Percentiles rank a stretch among this genome's conserved stretches.
These are phyloP conservation scores for Beauveria scarabaeidicola DNA, from an alignment of 2,329 filamentous ascomycete species.

Conservation along the genomic window DNA sequence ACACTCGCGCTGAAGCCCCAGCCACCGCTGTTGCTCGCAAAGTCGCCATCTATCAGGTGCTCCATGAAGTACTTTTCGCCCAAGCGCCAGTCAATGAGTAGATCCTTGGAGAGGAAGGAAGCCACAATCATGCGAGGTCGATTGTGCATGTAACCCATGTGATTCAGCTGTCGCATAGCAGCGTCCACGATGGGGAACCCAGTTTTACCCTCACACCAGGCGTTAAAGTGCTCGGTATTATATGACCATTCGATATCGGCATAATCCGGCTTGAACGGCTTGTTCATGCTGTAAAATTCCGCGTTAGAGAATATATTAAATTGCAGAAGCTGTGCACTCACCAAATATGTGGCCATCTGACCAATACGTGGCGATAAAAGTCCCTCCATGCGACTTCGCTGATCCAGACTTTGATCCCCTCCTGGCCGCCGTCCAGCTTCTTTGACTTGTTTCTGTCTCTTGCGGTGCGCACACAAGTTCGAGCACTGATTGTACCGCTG, in stretches of 20 bases:
- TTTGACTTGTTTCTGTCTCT: slow-evolving; percentile 53
- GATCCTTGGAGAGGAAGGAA: slow-evolving; percentile 71
- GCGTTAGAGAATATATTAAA: not conserved
- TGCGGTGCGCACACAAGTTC: slow-evolving; percentile 58
- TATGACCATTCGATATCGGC: slow-evolving; percentile 79
- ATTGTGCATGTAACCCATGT: slow-evolving; percentile 74
- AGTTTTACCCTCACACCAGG: slow-evolving; percentile 67
- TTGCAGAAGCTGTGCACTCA: slow-evolving; percentile 25
- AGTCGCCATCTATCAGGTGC: slow-evolving; percentile 68
- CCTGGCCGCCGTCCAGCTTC: slow-evolving; percentile 56
- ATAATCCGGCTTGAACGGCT: slow-evolving; percentile 70
- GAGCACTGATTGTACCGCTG: slow-evolving; percentile 57
- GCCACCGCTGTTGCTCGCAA: slow-evolving; percentile 65
- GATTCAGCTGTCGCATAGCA: slow-evolving; percentile 68
- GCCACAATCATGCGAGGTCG: slow-evolving; percentile 77
- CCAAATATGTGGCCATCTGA: slow-evolving; percentile 78
- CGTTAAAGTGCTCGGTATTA: slow-evolving; percentile 55
- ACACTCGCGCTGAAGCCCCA: slow-evolving; percentile 53
- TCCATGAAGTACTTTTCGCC: slow-evolving; percentile 81
- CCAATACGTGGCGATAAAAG: slow-evolving; percentile 80
- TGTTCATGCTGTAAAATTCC: slow-evolving; percentile 39
- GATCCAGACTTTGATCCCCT: slow-evolving; percentile 66
- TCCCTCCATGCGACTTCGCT: slow-evolving; percentile 80
- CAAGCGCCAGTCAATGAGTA: slow-evolving; percentile 75
- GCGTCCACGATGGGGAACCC: slow-evolving; percentile 81